Percentiles rank a stretch among this genome's conserved stretches.
Evolutionary conservation across 2,329 filamentous ascomycete genomes (phyloP).

Genomic region (Pseudopithomyces maydicus): DNA sequence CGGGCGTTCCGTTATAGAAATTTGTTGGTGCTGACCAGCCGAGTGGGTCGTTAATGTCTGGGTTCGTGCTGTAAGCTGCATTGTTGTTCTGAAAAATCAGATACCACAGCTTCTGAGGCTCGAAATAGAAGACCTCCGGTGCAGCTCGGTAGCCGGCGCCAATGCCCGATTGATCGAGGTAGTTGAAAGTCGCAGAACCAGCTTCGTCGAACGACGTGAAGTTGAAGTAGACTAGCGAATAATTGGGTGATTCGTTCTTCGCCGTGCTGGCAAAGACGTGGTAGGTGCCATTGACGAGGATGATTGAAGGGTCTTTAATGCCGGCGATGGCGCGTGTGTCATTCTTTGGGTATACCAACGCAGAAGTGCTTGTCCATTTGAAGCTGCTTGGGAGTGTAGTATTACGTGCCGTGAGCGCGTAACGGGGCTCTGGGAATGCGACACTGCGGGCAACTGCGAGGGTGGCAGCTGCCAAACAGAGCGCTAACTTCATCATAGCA

Average conservation of each 20-base stretch:
- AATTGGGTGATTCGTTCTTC: conserved; percentile 42
- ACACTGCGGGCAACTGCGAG: background rate
- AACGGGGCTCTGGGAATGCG: background rate
- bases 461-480: background rate
- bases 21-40: conserved; percentile 47
- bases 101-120: conserved; percentile 50
- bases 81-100: conserved; percentile 51
- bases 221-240: conserved; percentile 45
- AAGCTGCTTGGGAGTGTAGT: conserved; percentile 30
- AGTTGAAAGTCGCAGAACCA: conserved; percentile 39
- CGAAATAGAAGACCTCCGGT: conserved; percentile 50
- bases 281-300: conserved; percentile 47
- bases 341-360: conserved; percentile 34
- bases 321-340: conserved; percentile 31
- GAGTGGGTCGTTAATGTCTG: conserved; percentile 46
- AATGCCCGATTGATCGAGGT: conserved; percentile 46
- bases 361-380: conserved; percentile 35
- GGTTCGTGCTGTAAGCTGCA: conserved; percentile 51
- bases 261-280: conserved; percentile 51
- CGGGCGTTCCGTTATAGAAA: conserved; percentile 44
- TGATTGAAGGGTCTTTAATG: conserved; percentile 44
- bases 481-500: background rate
- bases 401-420: background rate
- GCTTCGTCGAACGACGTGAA: conserved; percentile 46
- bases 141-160: conserved; percentile 49